Percentiles rank a stretch among this genome's conserved stretches.
These are phyloP conservation scores for Gracilaria domingensis DNA, from an alignment of 23 red algal genomes.

Conservation along the genomic window DNA sequence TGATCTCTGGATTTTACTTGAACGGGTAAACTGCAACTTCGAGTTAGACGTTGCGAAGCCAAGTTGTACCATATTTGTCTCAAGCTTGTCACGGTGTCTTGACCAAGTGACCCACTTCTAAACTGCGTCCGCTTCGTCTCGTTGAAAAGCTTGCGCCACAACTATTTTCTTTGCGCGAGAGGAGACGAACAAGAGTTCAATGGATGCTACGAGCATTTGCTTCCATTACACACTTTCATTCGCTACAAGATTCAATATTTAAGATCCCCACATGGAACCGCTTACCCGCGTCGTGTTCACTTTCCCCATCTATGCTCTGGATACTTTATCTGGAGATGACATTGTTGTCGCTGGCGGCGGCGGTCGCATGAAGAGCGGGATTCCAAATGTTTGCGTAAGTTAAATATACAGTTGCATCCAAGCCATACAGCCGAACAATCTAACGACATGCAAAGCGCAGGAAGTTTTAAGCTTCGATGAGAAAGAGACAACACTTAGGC, in stretches of 20 bases:
- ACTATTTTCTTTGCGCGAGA: not conserved
- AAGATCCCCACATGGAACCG: conserved; percentile 57
- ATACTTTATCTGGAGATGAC: not conserved
- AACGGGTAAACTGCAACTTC: too few relatives aligned
- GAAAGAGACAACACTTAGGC: not conserved
- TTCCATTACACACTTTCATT: not conserved
- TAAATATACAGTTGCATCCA: not conserved
- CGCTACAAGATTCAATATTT: not conserved
- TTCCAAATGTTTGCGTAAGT: conserved; percentile 69
- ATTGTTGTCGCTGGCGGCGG: conserved; percentile 64
- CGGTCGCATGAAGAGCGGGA: conserved; percentile 68
- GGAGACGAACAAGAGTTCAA: not conserved
- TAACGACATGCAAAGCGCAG: conserved; percentile 8
- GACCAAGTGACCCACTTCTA: too few relatives aligned
- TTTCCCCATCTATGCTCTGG: conserved; percentile 62
- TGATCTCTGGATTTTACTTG: too few relatives aligned
- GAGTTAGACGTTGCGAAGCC: too few relatives aligned
- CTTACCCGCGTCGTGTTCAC: conserved; percentile 31
- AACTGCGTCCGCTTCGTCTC: not conserved
- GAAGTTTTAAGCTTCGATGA: conserved; percentile 47
- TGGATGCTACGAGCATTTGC: not conserved
- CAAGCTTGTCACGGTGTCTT: too few relatives aligned
- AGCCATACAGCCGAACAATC: not conserved
- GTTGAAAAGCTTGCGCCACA: not conserved
- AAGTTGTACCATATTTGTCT: too few relatives aligned